These are phyloP conservation scores for Fusarium sp. DNA, from an alignment of 2,329 filamentous ascomycete species.

Conservation along the genomic window DNA sequence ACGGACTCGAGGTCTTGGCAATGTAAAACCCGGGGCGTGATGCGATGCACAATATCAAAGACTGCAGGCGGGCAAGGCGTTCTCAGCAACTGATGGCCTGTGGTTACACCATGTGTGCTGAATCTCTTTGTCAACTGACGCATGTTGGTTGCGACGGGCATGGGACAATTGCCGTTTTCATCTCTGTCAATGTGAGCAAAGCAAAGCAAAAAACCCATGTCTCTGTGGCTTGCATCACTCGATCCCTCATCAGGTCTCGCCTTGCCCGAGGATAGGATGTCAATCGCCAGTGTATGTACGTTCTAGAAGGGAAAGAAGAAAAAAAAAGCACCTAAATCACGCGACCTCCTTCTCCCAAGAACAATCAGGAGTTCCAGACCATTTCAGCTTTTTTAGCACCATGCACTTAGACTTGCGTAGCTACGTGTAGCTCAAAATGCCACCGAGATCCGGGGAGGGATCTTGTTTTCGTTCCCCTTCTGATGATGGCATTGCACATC, in stretches of 20 bases:
- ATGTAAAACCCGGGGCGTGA: not conserved
- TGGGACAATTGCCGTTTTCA: not conserved
- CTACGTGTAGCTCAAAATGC: not conserved
- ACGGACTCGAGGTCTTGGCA: conserved; percentile 15
- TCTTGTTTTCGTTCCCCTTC: not conserved
- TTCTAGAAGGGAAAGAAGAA: not conserved
- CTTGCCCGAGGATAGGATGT: not conserved
- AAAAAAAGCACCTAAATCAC: conserved; percentile 8
- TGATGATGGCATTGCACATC: conserved; percentile 29
- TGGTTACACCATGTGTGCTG: conserved; percentile 3
- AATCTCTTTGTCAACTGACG: conserved; percentile 1
- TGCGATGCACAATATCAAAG: not conserved
- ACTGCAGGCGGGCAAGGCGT: not conserved
- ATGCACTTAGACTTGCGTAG: not conserved
- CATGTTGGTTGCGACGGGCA: not conserved
- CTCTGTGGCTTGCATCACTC: conserved; percentile 5
- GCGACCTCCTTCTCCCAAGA: conserved; percentile 22
- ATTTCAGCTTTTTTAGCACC: not conserved
- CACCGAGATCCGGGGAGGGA: not conserved
- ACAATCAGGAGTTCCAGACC: not conserved
- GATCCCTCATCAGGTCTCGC: not conserved
- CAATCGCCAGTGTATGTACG: not conserved
- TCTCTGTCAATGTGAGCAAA: not conserved
- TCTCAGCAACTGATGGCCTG: not conserved
- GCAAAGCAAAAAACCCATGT: not conserved